These are phyloP conservation scores for Scenedesmus sp. DNA, from an alignment of 163 green algal genomes.

Conservation along the genomic window DNA sequence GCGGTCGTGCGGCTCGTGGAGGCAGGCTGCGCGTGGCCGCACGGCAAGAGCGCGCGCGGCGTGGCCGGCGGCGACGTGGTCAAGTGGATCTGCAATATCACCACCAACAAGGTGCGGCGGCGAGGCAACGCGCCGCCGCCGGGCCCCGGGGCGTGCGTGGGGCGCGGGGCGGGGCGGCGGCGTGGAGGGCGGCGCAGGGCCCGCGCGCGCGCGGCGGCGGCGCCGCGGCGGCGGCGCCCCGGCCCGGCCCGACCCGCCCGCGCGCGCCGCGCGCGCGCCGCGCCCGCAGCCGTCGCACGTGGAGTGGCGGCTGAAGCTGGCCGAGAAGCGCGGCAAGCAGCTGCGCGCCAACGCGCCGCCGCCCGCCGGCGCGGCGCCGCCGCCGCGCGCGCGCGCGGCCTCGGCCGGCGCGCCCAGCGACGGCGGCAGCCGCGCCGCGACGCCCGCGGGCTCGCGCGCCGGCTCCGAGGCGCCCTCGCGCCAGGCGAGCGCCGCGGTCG, in stretches of 20 bases:
- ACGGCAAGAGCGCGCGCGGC: conserved; percentile 35
- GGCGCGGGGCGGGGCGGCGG: too few species aligned
- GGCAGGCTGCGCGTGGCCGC: conserved; percentile 36
- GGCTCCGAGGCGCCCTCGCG: too few species aligned
- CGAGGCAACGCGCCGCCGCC: too few species aligned
- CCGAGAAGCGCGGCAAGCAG: conserved; percentile 31
- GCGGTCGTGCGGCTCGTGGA: conserved; percentile 39
- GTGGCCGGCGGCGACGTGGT: conserved; percentile 36
- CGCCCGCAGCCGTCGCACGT: conserved; percentile 19
- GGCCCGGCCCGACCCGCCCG: too few species aligned
- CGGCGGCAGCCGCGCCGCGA: conserved; percentile 6
- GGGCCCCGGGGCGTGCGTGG: too few species aligned
- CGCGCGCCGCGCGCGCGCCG: too few species aligned
- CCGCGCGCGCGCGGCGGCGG: too few species aligned
- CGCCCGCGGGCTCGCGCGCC: too few species aligned
- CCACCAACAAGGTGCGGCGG: conserved; percentile 35
- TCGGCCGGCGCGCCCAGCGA: neutral
- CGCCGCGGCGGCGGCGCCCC: too few species aligned
- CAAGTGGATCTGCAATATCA: conserved; percentile 46
- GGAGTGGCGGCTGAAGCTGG: conserved; percentile 36
- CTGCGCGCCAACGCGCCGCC: conserved; percentile 10
- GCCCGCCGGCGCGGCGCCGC: neutral
- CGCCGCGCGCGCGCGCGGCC: neutral
- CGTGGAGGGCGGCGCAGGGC: too few species aligned
- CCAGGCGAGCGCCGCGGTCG: neutral